Conservation (phyloP, 2,329 filamentous ascomycete species). For the Cladobotryum mycophilum region DNA sequence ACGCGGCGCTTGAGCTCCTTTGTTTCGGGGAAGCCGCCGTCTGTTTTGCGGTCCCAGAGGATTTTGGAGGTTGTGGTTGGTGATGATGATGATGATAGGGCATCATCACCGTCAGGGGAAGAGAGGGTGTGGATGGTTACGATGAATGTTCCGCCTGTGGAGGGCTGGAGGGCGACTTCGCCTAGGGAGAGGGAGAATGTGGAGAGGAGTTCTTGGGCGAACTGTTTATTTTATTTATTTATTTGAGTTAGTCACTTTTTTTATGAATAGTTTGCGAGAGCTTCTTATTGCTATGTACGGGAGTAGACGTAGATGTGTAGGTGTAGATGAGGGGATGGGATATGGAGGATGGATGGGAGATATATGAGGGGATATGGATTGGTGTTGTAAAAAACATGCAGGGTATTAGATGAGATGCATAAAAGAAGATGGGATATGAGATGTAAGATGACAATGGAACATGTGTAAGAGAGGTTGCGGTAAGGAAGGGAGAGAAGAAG, state of each 20-base stretch:
- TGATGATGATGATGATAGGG: slow-evolving; percentile 11
- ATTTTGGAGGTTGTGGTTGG: slow-evolving; percentile 36
- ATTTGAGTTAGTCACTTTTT: neutral
- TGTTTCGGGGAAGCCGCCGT: slow-evolving; percentile 90
- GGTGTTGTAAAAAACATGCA: no score
- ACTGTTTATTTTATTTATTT: slow-evolving; percentile 44
- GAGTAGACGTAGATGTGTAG: no score
- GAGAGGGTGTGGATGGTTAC: slow-evolving; percentile 52
- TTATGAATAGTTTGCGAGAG: neutral
- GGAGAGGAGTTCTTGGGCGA: slow-evolving; percentile 88
- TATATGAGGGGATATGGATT: neutral
- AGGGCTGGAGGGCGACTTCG: slow-evolving; percentile 80
- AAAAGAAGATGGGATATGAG: no score
- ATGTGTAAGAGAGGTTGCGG: no score
- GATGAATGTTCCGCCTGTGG: slow-evolving; percentile 76
- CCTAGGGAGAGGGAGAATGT: slow-evolving; percentile 81
- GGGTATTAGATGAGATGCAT: no score
- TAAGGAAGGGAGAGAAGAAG: neutral
- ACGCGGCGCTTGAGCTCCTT: slow-evolving; percentile 85
- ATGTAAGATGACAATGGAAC: no score
- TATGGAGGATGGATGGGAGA: neutral
- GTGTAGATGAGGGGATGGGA: neutral
- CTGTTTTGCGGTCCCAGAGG: slow-evolving; percentile 81
- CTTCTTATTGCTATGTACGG: no score
- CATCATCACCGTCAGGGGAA: slow-evolving; percentile 11